These are phyloP conservation scores for Triticum dicoccoides DNA, from an alignment of 176 grass and related monocot species.

Conservation along the genomic window DNA sequence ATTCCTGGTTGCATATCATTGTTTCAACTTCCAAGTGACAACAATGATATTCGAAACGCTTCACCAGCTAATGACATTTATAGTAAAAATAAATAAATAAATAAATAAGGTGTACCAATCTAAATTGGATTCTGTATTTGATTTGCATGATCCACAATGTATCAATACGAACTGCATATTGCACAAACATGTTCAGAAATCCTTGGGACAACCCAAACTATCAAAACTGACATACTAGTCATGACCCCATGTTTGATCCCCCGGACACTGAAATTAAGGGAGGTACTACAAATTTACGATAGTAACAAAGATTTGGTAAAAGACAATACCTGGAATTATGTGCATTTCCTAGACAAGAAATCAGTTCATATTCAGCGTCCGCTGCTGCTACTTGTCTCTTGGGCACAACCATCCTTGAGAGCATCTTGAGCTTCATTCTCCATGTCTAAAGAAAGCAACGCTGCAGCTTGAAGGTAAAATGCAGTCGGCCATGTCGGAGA, in stretches of 20 bases:
- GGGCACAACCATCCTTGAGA: slow-evolving; percentile 73
- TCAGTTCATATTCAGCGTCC: slow-evolving; percentile 40
- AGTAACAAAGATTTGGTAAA: not conserved
- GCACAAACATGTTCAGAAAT: not conserved
- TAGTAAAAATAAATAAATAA: not conserved
- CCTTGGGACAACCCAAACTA: not conserved
- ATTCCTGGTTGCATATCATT: not conserved
- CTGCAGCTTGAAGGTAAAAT: slow-evolving; percentile 91
- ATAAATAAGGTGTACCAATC: not conserved
- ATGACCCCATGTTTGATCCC: not conserved
- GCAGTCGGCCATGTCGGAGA: slow-evolving; percentile 86
- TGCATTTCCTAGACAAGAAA: slow-evolving; percentile 36
- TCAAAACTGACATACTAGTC: slow-evolving; percentile 1
- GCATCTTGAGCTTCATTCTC: slow-evolving; percentile 90
- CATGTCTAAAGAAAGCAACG: slow-evolving; percentile 67
- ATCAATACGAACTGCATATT: not conserved
- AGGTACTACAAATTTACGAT: not conserved
- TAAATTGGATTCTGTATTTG: not conserved
- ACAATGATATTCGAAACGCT: not conserved
- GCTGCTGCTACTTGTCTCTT: slow-evolving; percentile 54
- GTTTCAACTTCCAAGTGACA: not conserved
- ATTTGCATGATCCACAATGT: not conserved
- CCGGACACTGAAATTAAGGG: not conserved
- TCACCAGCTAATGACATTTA: slow-evolving; percentile 12
- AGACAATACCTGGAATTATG: slow-evolving; percentile 42